Base-by-base conservation (phyloP, 768 basidiomycete species). In the Dacryopinax primogenitus region DNA sequence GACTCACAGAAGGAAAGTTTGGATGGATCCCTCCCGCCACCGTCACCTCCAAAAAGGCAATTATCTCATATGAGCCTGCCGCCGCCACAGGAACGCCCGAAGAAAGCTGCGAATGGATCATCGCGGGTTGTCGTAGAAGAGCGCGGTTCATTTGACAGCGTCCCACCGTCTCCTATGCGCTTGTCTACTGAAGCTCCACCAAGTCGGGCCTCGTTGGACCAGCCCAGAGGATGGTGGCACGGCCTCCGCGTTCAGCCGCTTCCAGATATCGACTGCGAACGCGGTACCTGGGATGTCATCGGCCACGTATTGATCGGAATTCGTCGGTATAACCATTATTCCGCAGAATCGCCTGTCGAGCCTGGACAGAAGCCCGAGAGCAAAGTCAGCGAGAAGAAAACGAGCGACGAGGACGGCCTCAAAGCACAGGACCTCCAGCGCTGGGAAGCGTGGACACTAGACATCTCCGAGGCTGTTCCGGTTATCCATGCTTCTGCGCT, bases 391-490 rank as follows among this genome's bases (percentile, higher is more conserved):
- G 34, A 63, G 51, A 45, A 47, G 39, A 63, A 26, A 41, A 23
- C 33, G 11, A 41, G 32, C 44, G 34, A 32, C 44, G 44, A 28
- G 21, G 33, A 34, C 30, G 64, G 30, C n/a, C 30, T 47, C 1
- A 37, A 18, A 64, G 33, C 36, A 7, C 41, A 51, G 28, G 85
- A 84, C 28, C 74, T 92, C 39, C 87, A 90, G 65, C 78, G 90
- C 64, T 92, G 90, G 90, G 89, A 92, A 68, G 69, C 87, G 32
- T 92, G 90, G 90, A 80, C 78, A 37, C 86, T 88, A 69, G 87
- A 92, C 68, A 83, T 83, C 11, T 64, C 63, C 44, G 30, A 62
- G 16, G 36, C 58, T 23, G 36, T 64, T 36, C 47, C 64, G 12
- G 32, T 36, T 16, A 21, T 68, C n/a, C 64, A 62, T 15, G 65